phyloP scores from a whole-genome alignment of 768 basidiomycete species.

The Psilocybe sp. region DNA sequence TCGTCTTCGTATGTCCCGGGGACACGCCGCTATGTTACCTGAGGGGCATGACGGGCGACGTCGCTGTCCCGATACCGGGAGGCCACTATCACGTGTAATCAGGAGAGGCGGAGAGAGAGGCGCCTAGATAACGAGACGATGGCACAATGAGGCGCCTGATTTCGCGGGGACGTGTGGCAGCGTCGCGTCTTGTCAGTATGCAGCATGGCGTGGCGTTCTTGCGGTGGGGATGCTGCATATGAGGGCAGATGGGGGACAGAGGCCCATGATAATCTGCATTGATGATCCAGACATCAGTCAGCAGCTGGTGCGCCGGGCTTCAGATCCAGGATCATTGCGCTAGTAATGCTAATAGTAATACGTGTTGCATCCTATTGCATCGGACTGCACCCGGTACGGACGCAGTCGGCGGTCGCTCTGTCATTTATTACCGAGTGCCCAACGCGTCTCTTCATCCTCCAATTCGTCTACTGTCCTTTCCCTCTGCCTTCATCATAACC shows the following conservation, averaged over 20 bases:
- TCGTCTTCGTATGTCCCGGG: too few species aligned
- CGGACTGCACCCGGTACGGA: too few species aligned
- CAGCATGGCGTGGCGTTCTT: background rate
- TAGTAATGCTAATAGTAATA: too few species aligned
- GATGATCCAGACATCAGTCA: background rate
- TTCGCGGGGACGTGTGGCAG: too few species aligned
- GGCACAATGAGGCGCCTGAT: conserved; percentile 13
- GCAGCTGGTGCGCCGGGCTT: background rate
- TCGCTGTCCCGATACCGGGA: background rate
- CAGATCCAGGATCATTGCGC: too few species aligned
- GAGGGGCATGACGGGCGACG: background rate
- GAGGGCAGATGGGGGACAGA: too few species aligned
- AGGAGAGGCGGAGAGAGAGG: background rate
- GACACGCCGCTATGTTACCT: too few species aligned
- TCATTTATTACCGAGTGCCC: conserved; percentile 1
- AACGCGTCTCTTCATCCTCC: background rate
- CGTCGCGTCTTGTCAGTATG: background rate
- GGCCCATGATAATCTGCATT: background rate
- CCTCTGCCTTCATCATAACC: background rate
- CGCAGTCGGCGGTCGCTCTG: background rate
- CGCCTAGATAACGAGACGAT: too few species aligned
- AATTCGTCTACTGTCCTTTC: background rate
- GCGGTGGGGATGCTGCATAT: too few species aligned
- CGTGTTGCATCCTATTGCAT: too few species aligned
- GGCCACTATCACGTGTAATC: conserved; percentile 18